These are phyloP conservation scores for Micromonas commoda DNA, from an alignment of 139 green algal genomes.

Conservation along the genomic window DNA sequence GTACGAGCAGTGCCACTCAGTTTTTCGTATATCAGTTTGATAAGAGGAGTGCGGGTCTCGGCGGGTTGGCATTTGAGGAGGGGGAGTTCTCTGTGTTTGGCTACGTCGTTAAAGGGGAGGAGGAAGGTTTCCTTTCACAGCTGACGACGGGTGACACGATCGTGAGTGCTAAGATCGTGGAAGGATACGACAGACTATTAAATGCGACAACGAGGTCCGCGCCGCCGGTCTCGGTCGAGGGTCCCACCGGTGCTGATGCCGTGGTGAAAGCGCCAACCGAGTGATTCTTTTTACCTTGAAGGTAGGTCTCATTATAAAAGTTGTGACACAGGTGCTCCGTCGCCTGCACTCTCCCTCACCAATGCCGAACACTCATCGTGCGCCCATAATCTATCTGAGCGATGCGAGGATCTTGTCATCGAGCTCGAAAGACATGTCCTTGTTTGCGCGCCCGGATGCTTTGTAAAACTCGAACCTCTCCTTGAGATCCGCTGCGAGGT, in stretches of 20 bases:
- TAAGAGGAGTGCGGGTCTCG: constrained; percentile 11
- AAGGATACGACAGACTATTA: neutral
- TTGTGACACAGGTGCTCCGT: too few species aligned
- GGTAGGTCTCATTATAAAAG: too few species aligned
- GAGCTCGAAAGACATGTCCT: constrained; percentile 45
- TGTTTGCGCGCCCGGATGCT: constrained; percentile 40
- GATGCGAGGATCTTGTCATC: constrained; percentile 54
- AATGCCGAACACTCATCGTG: too few species aligned
- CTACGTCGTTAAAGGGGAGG: constrained; percentile 17
- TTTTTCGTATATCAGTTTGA: constrained; percentile 26
- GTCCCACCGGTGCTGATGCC: too few species aligned
- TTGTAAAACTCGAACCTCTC: constrained; percentile 38
- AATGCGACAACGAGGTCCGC: too few species aligned
- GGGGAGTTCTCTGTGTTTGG: constrained; percentile 23
- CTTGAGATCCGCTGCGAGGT: constrained; percentile 40
- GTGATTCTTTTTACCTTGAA: too few species aligned
- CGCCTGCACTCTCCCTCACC: too few species aligned
- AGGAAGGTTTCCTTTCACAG: neutral
- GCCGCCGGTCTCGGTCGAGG: too few species aligned
- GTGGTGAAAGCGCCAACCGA: too few species aligned
- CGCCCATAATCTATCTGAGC: too few species aligned
- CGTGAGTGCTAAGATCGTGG: neutral
- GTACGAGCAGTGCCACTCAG: neutral
- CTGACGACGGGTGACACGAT: neutral
- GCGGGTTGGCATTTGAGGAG: constrained; percentile 21